phyloP scores from a whole-genome alignment of 208 protist species.

The Leptomonas seymouri region DNA sequence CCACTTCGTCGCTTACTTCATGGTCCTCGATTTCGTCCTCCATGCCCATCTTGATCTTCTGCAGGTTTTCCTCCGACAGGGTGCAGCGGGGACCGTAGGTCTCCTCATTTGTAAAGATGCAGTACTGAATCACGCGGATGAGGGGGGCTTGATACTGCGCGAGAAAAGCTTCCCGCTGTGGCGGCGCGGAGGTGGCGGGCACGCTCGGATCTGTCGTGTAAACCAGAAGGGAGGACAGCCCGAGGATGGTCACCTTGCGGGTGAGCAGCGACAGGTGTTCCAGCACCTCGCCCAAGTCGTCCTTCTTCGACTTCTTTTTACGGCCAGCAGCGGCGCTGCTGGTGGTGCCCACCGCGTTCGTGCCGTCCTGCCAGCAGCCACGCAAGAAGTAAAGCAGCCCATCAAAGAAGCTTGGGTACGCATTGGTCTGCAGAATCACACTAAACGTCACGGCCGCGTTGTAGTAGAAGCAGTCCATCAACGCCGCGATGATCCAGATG shows the following conservation, averaged over 20 bases:
- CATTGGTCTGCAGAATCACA: slow-evolving; percentile 50
- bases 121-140: slow-evolving; percentile 74
- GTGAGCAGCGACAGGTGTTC: slow-evolving; percentile 75
- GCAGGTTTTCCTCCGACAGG: slow-evolving; percentile 58
- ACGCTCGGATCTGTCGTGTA: slow-evolving; percentile 22
- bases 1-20: slow-evolving; percentile 46
- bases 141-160: slow-evolving; percentile 40
- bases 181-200: not conserved
- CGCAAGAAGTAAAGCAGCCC: slow-evolving; percentile 76
- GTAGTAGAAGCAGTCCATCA: slow-evolving; percentile 91
- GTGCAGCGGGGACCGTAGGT: slow-evolving; percentile 60
- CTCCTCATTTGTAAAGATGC: slow-evolving; percentile 71
- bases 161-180: slow-evolving; percentile 39
- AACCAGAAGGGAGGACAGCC: slow-evolving; percentile 55
- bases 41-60: slow-evolving; percentile 42
- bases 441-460: slow-evolving; percentile 66
- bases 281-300: slow-evolving; percentile 58
- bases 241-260: slow-evolving; percentile 78
- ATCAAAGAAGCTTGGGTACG: slow-evolving; percentile 79
- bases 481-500: slow-evolving; percentile 77
- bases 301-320: slow-evolving; percentile 55
- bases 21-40: slow-evolving; percentile 62
- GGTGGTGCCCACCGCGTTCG: slow-evolving; percentile 1
- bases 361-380: slow-evolving; percentile 29
- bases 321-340: not conserved